phyloP scores from a whole-genome alignment of 352 stramenopile genomes.

The Pythium sp. region DNA sequence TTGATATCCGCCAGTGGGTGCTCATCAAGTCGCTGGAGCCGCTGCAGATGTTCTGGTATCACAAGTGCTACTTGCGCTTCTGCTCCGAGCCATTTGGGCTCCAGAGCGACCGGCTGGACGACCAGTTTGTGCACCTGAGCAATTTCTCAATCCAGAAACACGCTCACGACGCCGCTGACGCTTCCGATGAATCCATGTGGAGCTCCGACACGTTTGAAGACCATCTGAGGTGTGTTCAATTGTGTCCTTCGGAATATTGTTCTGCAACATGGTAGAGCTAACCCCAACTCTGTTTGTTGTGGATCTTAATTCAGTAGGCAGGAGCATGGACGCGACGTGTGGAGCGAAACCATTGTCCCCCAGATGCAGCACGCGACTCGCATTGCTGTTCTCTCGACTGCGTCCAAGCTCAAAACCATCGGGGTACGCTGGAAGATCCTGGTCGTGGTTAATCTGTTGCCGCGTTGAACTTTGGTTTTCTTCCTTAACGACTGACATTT shows the following conservation, averaged over 20 bases:
- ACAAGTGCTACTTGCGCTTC: slow-evolving; percentile 75
- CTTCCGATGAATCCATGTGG: slow-evolving; percentile 54
- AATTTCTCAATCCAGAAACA: slow-evolving; percentile 87
- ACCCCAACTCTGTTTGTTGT: background rate
- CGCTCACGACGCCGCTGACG: slow-evolving; percentile 8
- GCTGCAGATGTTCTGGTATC: slow-evolving; percentile 60
- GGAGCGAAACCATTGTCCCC: slow-evolving; percentile 41
- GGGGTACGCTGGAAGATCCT: slow-evolving; percentile 35
- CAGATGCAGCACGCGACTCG: slow-evolving; percentile 55
- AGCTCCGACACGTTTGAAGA: slow-evolving; percentile 37
- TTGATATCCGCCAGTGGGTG: slow-evolving; percentile 88
- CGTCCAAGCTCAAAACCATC: slow-evolving; percentile 42
- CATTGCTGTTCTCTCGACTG: slow-evolving; percentile 35
- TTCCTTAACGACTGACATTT: background rate
- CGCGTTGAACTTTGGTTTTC: background rate
- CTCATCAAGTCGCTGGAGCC: slow-evolving; percentile 64
- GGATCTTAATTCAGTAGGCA: slow-evolving; percentile 13
- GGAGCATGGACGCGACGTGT: slow-evolving; percentile 41
- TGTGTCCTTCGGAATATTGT: background rate
- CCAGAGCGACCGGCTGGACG: slow-evolving; percentile 22
- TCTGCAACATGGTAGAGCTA: background rate
- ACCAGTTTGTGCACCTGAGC: slow-evolving; percentile 73
- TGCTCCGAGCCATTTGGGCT: slow-evolving; percentile 57
- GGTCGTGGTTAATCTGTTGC: background rate
- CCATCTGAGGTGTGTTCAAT: slow-evolving; percentile 29